Evolutionary conservation across 306 rosid genomes (phyloP).

Genomic region (Gastrolobium bilobum): DNA sequence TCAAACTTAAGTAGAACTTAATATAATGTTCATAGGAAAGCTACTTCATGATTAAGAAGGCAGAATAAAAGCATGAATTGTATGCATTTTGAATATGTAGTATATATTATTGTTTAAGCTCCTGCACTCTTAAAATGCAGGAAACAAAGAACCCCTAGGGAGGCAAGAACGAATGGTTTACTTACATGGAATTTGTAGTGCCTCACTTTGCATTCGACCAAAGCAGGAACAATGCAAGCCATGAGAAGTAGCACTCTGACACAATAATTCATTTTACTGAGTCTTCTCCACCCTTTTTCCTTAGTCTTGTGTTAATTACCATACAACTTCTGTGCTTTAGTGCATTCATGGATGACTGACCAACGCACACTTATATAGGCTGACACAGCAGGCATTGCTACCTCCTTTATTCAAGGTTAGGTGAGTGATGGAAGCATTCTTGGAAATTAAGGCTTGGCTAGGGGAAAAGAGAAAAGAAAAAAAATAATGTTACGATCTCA

Average conservation of each 20-base stretch:
- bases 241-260: constrained; percentile 60
- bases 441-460: constrained; percentile 52
- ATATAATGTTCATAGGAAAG: background rate
- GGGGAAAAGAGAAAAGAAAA: background rate
- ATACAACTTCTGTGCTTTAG: background rate
- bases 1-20: background rate
- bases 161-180: background rate
- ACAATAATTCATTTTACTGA: constrained; percentile 61
- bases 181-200: constrained; percentile 82
- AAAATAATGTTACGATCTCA: background rate
- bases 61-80: constrained; percentile 1
- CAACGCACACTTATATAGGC: constrained; percentile 64
- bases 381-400: constrained; percentile 50
- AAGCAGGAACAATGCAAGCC: constrained; percentile 67
- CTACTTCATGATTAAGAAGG: background rate
- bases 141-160: background rate
- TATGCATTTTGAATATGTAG: background rate
- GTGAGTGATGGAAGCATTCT: constrained; percentile 58
- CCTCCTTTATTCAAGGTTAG: constrained; percentile 65
- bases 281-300: background rate
- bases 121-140: background rate
- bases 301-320: background rate
- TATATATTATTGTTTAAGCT: background rate
- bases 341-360: constrained; percentile 54
- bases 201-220: constrained; percentile 76